Evolutionary conservation across 495 filamentous ascomycete species (phyloP), one percentile per base, ranked within the genome.

Genomic region (Jackrogersella multiformis): DNA sequence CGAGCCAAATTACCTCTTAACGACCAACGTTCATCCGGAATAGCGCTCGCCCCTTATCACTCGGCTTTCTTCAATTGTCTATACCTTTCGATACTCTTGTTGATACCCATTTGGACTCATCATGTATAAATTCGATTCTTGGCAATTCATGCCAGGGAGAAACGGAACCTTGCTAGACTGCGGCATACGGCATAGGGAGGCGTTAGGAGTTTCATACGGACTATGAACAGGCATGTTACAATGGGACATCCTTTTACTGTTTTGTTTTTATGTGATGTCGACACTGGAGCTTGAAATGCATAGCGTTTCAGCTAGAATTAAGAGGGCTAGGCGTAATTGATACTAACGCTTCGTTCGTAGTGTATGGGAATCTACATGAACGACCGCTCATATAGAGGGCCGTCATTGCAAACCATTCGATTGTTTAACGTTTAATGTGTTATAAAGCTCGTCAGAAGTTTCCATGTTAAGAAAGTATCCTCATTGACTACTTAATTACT

Each of bases 61-160:
- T 46, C 55, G 24, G 4, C 45, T 41, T 56, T 35, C 34, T 61
- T 61, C 39, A 23, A 58, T 51, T 66, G 61, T 61, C 44, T 62
- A 66, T 66, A 67, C 54, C 55, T 36, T 55, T 59, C 32, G 38
- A 63, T 46, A 41, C 54, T 49, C 35, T 60, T 65, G 58, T 63
- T 57, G 63, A 71, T 71, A 68, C 64, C 68, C 58, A 63, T 36
- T 32, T 52, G 68, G 54, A 57, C 59, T 59, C 64, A 56, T 63
- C 64, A 51, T 61, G 59, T 63, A 67, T 55, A 71, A 61, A 66
- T 42, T 66, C 30, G 32, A 35, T 32, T 39, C 42, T 62, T 59
- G 44, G 35, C 53, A 51, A 66, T 58, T 55, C 53, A 60, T 42
- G 21, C 10, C 46, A 32, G 41, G 49, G 57, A 36, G 12, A 64